Base-by-base conservation (phyloP, 306 rosid genomes). In the Luffa aegyptiaca region DNA sequence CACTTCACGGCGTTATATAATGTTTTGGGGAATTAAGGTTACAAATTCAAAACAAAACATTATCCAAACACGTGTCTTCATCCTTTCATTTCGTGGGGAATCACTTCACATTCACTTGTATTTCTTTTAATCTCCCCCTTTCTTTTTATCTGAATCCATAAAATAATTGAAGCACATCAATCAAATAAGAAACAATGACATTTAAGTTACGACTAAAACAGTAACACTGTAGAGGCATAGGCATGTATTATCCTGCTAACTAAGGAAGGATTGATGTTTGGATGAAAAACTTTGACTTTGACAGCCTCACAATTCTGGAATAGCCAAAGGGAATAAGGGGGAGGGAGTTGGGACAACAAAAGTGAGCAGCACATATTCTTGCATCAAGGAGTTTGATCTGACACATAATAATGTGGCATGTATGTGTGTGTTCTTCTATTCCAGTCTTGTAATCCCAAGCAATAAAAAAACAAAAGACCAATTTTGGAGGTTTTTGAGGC, bases 341-440 rank as follows among this genome's bases (percentile, higher is more conserved):
- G 39, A 70, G 55, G n/a, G 52, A 39, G 14, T 39, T 33, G 55
- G 37, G 21, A 26, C 61, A 49, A 26, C 36, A 20, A 75, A 48
- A 73, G 21, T 21, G 17, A 71, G 68, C 18, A 46, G 80, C 18
- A 76, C 80, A 76, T 36, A 55, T 76, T 76, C 80, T 76, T 35
- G 66, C 79, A 52, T 76, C 36, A 36, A 51, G 62, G 64, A 10
- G 37, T 33, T 36, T 53, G 31, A 18, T 35, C 79, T 75, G 79
- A 76, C 66, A 76, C 6, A 16, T 55, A 76, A 18, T 42, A 2
- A 69, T 69, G 52, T n/a, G 53, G 74, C 52, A 41, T 21, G 55
- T 52, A 31, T 75, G 44, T 33, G 26, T 75, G 31, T 26, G 31
- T 26, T 26, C 37, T 46, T 31, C 78, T 48, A 46, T 39, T 66